Conservation (phyloP, 139 green algal genomes). For the Chlamydomonas sphaeroides region DNA sequence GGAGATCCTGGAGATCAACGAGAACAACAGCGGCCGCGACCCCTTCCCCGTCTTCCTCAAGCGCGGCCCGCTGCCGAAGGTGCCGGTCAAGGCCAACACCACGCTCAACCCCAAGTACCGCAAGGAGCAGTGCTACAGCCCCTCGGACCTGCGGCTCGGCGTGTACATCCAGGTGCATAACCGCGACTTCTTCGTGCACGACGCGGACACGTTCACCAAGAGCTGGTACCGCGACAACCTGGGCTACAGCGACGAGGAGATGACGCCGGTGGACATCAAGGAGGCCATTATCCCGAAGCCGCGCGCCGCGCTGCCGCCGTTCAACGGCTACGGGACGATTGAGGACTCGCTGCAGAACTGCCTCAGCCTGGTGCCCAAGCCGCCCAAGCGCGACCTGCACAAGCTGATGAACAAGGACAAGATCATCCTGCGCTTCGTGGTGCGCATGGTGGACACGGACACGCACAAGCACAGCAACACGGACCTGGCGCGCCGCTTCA, state of each 20-base stretch:
- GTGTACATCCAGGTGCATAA: conserved; percentile 77
- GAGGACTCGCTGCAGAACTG: conserved; percentile 91
- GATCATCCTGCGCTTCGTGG: conserved; percentile 83
- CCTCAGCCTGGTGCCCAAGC: conserved; percentile 79
- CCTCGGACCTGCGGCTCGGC: conserved; percentile 86
- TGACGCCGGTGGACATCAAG: conserved; percentile 74
- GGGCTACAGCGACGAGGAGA: conserved; percentile 66
- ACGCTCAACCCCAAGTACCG: conserved; percentile 43
- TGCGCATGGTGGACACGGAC: conserved; percentile 61
- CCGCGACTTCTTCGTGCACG: conserved; percentile 84
- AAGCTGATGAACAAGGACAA: conserved; percentile 93
- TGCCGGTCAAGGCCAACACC: conserved; percentile 37
- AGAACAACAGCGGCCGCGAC: conserved; percentile 85
- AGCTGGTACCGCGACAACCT: conserved; percentile 72
- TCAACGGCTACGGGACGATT: conserved; percentile 85
- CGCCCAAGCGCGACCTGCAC: conserved; percentile 81
- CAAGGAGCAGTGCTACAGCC: conserved; percentile 70
- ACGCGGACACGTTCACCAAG: conserved; percentile 90
- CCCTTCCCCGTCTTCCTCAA: conserved; percentile 90
- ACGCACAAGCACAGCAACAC: conserved; percentile 58
- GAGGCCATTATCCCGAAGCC: conserved; percentile 59
- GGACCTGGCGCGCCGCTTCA: conserved; percentile 77
- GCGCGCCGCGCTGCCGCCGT: conserved; percentile 69
- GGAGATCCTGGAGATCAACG: conserved; percentile 90
- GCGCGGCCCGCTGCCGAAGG: conserved; percentile 80